Base-by-base conservation (phyloP, 2,329 filamentous ascomycete species). In the Venturia asperata region DNA sequence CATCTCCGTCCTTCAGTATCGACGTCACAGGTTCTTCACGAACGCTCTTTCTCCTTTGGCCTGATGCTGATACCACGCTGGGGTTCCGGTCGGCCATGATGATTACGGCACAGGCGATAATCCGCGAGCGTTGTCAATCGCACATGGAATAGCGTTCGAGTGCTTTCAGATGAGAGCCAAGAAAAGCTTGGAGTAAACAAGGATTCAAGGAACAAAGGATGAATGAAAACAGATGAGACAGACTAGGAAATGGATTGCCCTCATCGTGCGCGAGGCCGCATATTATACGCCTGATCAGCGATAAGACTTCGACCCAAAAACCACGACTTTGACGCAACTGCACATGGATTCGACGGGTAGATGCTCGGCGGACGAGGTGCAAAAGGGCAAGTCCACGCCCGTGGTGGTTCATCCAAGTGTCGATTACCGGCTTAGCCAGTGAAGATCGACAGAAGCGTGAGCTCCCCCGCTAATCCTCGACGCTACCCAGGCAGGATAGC, bases 11-110 rank as follows among this genome's bases (percentile, higher is more conserved):
- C 10, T 76, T 74, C 1, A 85, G 73, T 11, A 83, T 75, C 0
- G 82, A 83, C 0, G 82, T 84, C 34, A 84, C 82, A 9, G 78
- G 80, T 69, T 81, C 80, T 47, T 81, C 75, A 10, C 75, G 77
- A 30, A 82, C 77, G 58, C 74, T 78, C 66, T 66, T 67, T 17
- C 62, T 42, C 34, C 63, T 65, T 17, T 45, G 42, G 39, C 30
- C 61, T 41, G 63, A 43, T 43, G 43, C 63, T 13, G 63, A 61
- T 30, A 37, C 49, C 19, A 66, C 63, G 65, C 63, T 67, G 37
- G 30, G 37, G 30, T 62, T 65, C 4, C 64, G 52, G 5, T 65
- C 64, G 30, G 64, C 39, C 64, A 65, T 65, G 64, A 21, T 58
- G 62, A 41, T 21, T 63, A 17, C 21, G 17, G 30, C 37, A 19